These are phyloP conservation scores for Zizania latifolia DNA, from an alignment of 176 grass and related monocot species.

Conservation along the genomic window DNA sequence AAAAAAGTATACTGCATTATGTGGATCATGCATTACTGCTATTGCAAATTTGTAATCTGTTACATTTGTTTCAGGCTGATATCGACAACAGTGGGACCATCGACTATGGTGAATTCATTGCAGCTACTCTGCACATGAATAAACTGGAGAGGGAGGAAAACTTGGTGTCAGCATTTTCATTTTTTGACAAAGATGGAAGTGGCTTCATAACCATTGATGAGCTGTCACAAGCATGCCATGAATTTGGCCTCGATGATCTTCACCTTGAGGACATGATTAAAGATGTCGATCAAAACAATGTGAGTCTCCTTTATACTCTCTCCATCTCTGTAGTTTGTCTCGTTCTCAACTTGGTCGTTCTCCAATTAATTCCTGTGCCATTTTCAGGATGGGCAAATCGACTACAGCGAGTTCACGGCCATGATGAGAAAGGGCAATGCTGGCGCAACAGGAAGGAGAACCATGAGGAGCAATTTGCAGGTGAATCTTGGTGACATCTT, in stretches of 20 bases:
- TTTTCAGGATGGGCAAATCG: constrained; percentile 93
- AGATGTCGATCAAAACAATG: constrained; percentile 88
- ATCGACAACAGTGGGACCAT: constrained; percentile 85
- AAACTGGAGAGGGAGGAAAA: constrained; percentile 94
- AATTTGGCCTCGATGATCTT: constrained; percentile 82
- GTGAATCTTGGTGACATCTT: constrained; percentile 73
- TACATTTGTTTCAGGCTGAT: constrained; percentile 57
- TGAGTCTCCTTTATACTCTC: constrained; percentile 13
- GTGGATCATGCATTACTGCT: background rate
- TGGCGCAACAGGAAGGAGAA: constrained; percentile 56
- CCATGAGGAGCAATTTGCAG: constrained; percentile 62
- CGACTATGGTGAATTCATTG: constrained; percentile 90
- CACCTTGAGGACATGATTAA: constrained; percentile 97
- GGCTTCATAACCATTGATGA: constrained; percentile 95
- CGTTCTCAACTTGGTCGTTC: background rate
- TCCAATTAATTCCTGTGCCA: background rate
- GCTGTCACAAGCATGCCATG: constrained; percentile 71
- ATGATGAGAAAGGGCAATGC: constrained; percentile 98
- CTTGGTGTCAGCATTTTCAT: constrained; percentile 80
- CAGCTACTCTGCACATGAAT: constrained; percentile 93
- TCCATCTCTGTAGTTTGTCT: background rate
- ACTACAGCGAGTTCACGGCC: constrained; percentile 77
- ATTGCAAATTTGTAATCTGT: constrained; percentile 9
- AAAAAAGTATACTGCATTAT: background rate
- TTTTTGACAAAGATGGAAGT: constrained; percentile 93